A percentile compares a stretch with the other conserved stretches of the same genome.
Conservation (phyloP, 352 stramenopile genomes). For the Globisporangium mamillatum region DNA sequence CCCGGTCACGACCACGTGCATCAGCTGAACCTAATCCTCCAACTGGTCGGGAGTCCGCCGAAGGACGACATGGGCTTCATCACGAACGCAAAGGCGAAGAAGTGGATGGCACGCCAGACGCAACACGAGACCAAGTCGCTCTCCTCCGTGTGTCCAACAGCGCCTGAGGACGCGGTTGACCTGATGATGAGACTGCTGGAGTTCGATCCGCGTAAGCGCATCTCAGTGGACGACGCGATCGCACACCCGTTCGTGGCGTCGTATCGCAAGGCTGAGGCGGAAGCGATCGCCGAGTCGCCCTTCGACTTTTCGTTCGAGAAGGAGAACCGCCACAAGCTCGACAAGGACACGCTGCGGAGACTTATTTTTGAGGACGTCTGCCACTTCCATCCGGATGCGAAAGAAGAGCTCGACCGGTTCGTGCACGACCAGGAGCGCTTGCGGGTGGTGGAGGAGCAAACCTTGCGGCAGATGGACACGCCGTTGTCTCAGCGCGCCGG, state of each 20-base stretch:
- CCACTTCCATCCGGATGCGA: constrained; percentile 76
- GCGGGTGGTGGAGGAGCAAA: constrained; percentile 24
- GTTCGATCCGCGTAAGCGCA: constrained; percentile 86
- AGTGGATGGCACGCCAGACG: constrained; percentile 78
- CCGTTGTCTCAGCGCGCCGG: constrained; percentile 5
- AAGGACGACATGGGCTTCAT: constrained; percentile 73
- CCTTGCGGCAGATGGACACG: constrained; percentile 6
- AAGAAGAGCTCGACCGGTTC: constrained; percentile 52
- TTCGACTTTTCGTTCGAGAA: constrained; percentile 88
- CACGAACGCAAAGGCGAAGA: constrained; percentile 81
- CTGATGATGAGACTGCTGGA: constrained; percentile 83
- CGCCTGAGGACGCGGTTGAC: constrained; percentile 67
- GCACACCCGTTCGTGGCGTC: constrained; percentile 72
- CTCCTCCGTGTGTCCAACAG: constrained; percentile 46
- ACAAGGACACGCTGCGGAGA: constrained; percentile 73
- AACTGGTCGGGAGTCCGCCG: constrained; percentile 63
- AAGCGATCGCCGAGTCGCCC: constrained; percentile 32
- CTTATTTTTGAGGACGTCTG: constrained; percentile 88
- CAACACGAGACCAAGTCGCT: constrained; percentile 54
- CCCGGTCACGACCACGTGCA: constrained; percentile 84
- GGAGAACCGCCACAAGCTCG: constrained; percentile 51
- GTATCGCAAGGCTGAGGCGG: constrained; percentile 52
- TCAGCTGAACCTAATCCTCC: constrained; percentile 88
- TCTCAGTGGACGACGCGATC: constrained; percentile 71
- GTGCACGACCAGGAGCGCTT: constrained; percentile 43